Percentiles rank a stretch among this genome's conserved stretches.
phyloP scores from a whole-genome alignment of 805 yeast species.

The Candida sphagnicola region DNA sequence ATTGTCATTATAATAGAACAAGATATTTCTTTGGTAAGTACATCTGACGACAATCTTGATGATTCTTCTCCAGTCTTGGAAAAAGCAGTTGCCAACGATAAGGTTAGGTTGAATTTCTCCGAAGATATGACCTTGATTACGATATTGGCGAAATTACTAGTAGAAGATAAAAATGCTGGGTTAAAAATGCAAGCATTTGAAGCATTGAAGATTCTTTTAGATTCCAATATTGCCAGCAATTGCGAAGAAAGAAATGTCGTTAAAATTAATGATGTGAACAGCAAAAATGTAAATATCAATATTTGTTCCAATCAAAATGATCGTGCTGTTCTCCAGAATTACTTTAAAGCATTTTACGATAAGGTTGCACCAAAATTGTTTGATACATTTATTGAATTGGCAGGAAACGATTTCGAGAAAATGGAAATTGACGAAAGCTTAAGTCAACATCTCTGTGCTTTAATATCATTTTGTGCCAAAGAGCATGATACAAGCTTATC shows the following conservation, averaged over 20 bases:
- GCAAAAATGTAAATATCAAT: conserved; percentile 4
- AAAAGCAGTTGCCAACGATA: conserved; percentile 7
- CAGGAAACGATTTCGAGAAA: conserved; percentile 7
- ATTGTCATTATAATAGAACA: conserved; percentile 80
- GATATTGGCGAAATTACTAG: conserved; percentile 54
- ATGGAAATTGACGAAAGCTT: conserved; percentile 36
- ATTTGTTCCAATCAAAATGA: conserved; percentile 7
- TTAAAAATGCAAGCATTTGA: conserved; percentile 79
- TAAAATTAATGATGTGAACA: not conserved
- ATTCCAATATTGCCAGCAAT: conserved; percentile 42
- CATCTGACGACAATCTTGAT: not conserved
- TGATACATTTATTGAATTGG: conserved; percentile 39
- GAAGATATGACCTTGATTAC: conserved; percentile 58
- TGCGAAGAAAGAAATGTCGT: not conserved
- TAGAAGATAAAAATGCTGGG: conserved; percentile 64
- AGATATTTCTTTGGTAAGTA: conserved; percentile 60
- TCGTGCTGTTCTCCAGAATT: conserved; percentile 20
- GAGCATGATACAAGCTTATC: conserved; percentile 59
- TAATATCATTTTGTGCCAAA: conserved; percentile 61
- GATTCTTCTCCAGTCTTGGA: conserved; percentile 4
- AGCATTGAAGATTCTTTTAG: conserved; percentile 71
- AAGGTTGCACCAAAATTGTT: conserved; percentile 59
- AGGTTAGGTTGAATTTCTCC: conserved; percentile 31
- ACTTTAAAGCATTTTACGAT: conserved; percentile 58
- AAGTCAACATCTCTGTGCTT: conserved; percentile 61